Base-by-base conservation (phyloP, 2,329 filamentous ascomycete genomes). In the Hymenoscyphus infarciens region DNA sequence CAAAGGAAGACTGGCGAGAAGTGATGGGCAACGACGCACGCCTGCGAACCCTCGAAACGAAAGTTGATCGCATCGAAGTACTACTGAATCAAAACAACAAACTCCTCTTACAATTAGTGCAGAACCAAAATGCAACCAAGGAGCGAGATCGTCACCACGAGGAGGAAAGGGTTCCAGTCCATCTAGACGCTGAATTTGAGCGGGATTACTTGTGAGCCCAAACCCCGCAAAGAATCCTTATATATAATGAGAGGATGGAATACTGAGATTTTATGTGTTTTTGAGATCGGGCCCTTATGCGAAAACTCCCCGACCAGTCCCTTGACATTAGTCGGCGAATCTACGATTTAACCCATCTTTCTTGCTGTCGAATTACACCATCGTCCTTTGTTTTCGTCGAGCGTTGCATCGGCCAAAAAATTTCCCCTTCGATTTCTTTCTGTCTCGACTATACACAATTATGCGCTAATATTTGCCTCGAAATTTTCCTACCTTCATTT, bases 121-220 rank as follows among this genome's bases (percentile, higher is more conserved):
- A 67, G 58, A 70, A 68, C 31, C 68, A 72, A 58, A 69, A 58
- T 35, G 35, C 35, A 16, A 66, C 55, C 22, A 69, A 33, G 25
- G 39, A 58, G 11, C 61, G 67, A 60, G 69, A 70, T 58, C 64
- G 65, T 10, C 64, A 65, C 56, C 64, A 61, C 49, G 71, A 73
- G 53, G 71, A 73, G 57, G 71, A 72, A 45, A 65, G 71, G 56
- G 71, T 72, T n/a, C 71, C 72, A 3, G 71, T 73, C 57, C 72
- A 74, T 68, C 65, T 74, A 16, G 72, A 73, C 61, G 70, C 71
- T 53, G 72, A 74, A 62, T 74, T 73, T 67, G 72, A 74, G 62
- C 66, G 71, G 45, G 71, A 74, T 70, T 74, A 74, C 61, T 61
- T 74, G 71, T 74, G 70, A 74, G 68, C 66, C 39, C 58, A 61